phyloP scores from a whole-genome alignment of 2,329 filamentous ascomycete species.

The Westerdykella aurantiaca region DNA sequence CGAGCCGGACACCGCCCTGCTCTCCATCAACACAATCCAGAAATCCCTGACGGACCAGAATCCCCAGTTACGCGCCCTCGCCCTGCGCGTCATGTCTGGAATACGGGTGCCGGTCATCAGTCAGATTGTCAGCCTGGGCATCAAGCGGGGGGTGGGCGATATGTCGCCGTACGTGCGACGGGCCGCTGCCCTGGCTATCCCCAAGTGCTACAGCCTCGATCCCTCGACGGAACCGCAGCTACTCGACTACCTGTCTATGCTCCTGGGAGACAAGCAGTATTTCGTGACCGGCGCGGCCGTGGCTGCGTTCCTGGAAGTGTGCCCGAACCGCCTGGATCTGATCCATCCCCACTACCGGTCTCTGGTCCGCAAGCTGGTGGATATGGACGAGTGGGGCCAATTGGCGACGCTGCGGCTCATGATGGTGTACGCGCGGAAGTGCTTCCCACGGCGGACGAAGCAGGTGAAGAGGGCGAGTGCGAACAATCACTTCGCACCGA shows the following conservation, averaged over 20 bases:
- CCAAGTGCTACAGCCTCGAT: slow-evolving; percentile 91
- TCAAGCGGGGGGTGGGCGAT: slow-evolving; percentile 87
- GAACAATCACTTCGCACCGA: slow-evolving; percentile 29
- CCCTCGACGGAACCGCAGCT: slow-evolving; percentile 79
- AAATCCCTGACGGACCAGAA: slow-evolving; percentile 92
- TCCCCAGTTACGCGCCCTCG: slow-evolving; percentile 83
- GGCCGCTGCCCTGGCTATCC: slow-evolving; percentile 86
- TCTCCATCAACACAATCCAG: slow-evolving; percentile 98
- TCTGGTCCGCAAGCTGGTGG: slow-evolving; percentile 82
- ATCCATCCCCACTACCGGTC: slow-evolving; percentile 85
- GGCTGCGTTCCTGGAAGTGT: slow-evolving; percentile 80
- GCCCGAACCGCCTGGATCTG: slow-evolving; percentile 78
- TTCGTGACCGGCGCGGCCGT: slow-evolving; percentile 95
- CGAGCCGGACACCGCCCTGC: slow-evolving; percentile 87
- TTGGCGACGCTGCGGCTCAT: slow-evolving; percentile 75
- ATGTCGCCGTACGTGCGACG: slow-evolving; percentile 94
- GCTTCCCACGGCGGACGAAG: slow-evolving; percentile 68
- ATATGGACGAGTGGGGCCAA: slow-evolving; percentile 99
- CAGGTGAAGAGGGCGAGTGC: slow-evolving; percentile 48
- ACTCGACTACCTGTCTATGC: slow-evolving; percentile 68
- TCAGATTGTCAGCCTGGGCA: slow-evolving; percentile 91
- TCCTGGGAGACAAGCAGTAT: slow-evolving; percentile 89
- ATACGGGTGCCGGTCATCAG: slow-evolving; percentile 97
- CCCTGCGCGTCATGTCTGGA: slow-evolving; percentile 92
- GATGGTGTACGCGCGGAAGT: slow-evolving; percentile 76